Conservation (phyloP, 805 yeast genomes). For the Dipodascopsis uninucleata region DNA sequence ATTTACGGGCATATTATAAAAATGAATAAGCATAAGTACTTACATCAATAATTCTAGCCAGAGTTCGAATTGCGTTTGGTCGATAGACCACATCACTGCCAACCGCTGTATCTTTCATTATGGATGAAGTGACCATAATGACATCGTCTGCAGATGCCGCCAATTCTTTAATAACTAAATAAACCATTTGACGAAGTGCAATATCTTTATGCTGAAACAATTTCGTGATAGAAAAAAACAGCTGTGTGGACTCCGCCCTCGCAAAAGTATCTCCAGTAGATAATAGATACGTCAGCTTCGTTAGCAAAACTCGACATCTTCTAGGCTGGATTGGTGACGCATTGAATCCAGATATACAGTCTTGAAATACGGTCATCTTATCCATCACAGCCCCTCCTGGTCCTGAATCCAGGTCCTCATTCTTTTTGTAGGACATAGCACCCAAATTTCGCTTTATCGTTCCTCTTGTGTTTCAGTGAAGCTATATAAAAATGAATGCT, state of each 20-base stretch:
- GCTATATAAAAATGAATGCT: no score
- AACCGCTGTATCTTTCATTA: slow-evolving; percentile 95
- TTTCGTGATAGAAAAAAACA: slow-evolving; percentile 91
- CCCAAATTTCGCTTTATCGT: slow-evolving; percentile 4
- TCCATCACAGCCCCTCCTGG: slow-evolving; percentile 57
- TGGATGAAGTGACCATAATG: slow-evolving; percentile 95
- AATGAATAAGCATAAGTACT: slow-evolving; percentile 41
- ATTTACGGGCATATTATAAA: no score
- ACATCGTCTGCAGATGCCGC: slow-evolving; percentile 82
- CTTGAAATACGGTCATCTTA: slow-evolving; percentile 96
- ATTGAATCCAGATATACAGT: slow-evolving; percentile 88
- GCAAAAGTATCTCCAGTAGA: slow-evolving; percentile 87
- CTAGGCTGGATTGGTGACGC: slow-evolving; percentile 85
- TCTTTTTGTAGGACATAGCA: slow-evolving; percentile 84
- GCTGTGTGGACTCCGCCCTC: slow-evolving; percentile 80
- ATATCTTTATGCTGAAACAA: slow-evolving; percentile 89
- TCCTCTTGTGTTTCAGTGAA: no score
- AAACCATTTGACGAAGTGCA: slow-evolving; percentile 84
- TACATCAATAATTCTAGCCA: slow-evolving; percentile 81
- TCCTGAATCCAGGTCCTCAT: slow-evolving; percentile 69
- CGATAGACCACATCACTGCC: slow-evolving; percentile 74
- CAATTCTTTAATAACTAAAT: slow-evolving; percentile 89
- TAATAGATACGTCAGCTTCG: slow-evolving; percentile 76
- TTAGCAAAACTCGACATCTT: slow-evolving; percentile 76
- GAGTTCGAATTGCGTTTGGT: slow-evolving; percentile 91